Base-by-base conservation (phyloP, 768 basidiomycete species). In the Leccinum subgranulosum region DNA sequence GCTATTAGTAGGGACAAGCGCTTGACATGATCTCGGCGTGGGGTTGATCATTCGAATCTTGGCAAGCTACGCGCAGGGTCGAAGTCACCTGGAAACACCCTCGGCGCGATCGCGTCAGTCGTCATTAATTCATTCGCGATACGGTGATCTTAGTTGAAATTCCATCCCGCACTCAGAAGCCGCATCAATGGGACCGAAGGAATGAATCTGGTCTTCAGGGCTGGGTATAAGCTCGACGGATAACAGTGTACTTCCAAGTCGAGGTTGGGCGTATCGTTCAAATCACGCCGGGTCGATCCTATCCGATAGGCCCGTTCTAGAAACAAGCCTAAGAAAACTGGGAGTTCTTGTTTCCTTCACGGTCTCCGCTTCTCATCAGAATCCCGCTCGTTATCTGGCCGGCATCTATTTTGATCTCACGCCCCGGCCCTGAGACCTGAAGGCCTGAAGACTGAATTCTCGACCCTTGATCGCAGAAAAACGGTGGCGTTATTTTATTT, bases 391-490 rank as follows among this genome's bases (percentile, higher is more conserved):
- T 47, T 47, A 47, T 47, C 46, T 27, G 15, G 19, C 15, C 29
- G 31, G 31, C 31, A 27, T 25, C 7, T 39, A 39, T 39, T n/a
- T 3, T 28, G 49, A 53, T 36, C 31, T 19, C 25, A 27, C 12
- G 33, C 25, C 21, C 17, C 27, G 17, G 4, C 23, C 53, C 23
- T 45, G 43, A 23, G 43, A 23, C 43, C 19, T 23, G 43, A 19
- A 14, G 33, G 25, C 25, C 25, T 25, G 27, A 7, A 27, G 27
- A 27, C 33, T 39, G 39, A n/a, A n/a, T n/a, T 9, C 39, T n/a
- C 39, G 39, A 39, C 46, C 46, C 54, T 56, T 43, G 54, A 58
- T 58, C 54, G 11, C 39, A 39, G 15, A 56, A 43, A 45, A 56
- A 31, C 34, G 48, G 57, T 56, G 57, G 57, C 57, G 57, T 33